Base-by-base conservation (phyloP, 148 eudicot species). In the Diospyros lotus region DNA sequence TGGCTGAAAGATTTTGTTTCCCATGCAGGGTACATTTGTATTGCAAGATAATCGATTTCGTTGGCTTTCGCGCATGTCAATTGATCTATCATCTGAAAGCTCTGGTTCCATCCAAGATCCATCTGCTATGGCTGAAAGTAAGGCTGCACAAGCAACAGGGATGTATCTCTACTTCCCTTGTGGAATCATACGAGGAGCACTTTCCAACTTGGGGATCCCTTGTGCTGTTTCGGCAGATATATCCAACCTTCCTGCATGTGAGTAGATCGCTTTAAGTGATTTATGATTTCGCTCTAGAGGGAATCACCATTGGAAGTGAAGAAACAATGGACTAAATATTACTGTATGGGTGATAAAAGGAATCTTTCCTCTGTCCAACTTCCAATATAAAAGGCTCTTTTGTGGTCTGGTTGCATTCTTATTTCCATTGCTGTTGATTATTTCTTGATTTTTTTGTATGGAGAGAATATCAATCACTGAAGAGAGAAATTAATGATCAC, bases 221-320 rank as follows among this genome's bases (percentile, higher is more conserved):
- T 95, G 99, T 88, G 99, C 97, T 66, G 99, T 95, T 87, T 95
- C 99, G 62, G 99, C 99, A 39, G 99, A 95, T 86, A 95, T 89
- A 75, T 92, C 99, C n/a, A 88, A 80, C 81, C 94, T 90, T 75
- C 99, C 99, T 79, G 91, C 97, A 18, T 95, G 99, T 95, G 75
- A 95, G 97, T 87, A 44, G 15, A 13, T 51, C 41, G 67, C 18
- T 17, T 43, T 73, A 39, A 12, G 17, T 40, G 1, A 50, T n/a
- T 63, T 28, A 28, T 28, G 28, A 28, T 28, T 28, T 28, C 28
- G 28, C 28, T 28, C 28, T 28, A 28, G 28, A 28, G 28, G 28
- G 28, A 28, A 28, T 28, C 28, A 28, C 28, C 28, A 28, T 28
- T 28, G 28, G 28, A 28, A 28, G 28, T 28, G 28, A 28, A 28